Evolutionary conservation across 768 basidiomycete genomes (phyloP).

Genomic region (Pisolithus sp.): DNA sequence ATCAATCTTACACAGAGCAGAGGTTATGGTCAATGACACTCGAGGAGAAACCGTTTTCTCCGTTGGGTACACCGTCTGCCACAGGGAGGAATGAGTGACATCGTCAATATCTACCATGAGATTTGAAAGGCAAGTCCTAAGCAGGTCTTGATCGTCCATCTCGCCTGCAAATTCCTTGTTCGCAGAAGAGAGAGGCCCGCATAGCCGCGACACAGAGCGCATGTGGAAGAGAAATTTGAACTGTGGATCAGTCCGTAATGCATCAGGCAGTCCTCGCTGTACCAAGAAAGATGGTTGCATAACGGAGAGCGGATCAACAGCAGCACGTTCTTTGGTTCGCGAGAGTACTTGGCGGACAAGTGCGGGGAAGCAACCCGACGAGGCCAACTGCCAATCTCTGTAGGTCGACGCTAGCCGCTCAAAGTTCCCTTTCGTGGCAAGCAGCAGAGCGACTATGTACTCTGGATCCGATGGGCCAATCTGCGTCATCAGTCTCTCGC

Average conservation of each 20-base stretch:
- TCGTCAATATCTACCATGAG: conserved; percentile 41
- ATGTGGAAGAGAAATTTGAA: conserved; percentile 80
- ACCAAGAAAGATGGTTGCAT: conserved; percentile 82
- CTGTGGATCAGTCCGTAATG: conserved; percentile 57
- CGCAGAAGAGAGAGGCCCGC: conserved; percentile 21
- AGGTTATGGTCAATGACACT: conserved; percentile 5
- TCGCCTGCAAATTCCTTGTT: conserved; percentile 5
- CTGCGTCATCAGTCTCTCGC: conserved; percentile 17
- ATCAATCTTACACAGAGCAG: conserved; percentile 15
- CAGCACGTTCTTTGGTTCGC: conserved; percentile 41
- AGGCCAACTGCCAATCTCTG: conserved; percentile 26
- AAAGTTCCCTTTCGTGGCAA: conserved; percentile 8
- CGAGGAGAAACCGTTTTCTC: conserved; percentile 5
- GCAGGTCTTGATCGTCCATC: conserved; percentile 29
- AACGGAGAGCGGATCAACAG: conserved; percentile 73
- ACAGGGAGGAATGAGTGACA: conserved; percentile 14
- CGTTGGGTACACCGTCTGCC: conserved; percentile 18
- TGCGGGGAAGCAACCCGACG: conserved; percentile 27
- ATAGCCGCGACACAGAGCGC: conserved; percentile 46
- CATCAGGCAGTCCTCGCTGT: conserved; percentile 63
- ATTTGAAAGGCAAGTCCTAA: conserved; percentile 33
- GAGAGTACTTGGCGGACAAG: conserved; percentile 45
- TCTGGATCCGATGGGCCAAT: conserved; percentile 28
- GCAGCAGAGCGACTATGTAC: conserved; percentile 14
- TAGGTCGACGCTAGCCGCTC: conserved; percentile 12